Percentiles rank a stretch among this genome's conserved stretches.
These are phyloP conservation scores for Cytospora schulzeri DNA, from an alignment of 2,329 filamentous ascomycete genomes.

Conservation along the genomic window DNA sequence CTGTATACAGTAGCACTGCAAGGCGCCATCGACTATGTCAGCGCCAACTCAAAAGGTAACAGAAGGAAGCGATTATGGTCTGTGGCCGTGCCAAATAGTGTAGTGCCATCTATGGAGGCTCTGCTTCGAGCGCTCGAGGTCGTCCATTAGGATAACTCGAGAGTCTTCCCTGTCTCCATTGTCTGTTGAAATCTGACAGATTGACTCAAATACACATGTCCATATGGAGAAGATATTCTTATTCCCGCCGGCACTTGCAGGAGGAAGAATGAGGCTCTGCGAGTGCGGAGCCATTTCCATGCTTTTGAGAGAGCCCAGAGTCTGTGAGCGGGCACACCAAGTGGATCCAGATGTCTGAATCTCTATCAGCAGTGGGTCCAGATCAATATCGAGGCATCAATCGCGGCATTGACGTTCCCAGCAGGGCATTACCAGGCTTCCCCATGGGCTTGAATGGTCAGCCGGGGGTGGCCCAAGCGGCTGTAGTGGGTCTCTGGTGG, in stretches of 20 bases:
- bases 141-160: neutral
- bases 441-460: neutral
- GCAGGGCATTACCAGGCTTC: neutral
- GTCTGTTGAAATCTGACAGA: neutral
- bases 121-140: neutral
- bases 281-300: neutral
- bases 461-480: neutral
- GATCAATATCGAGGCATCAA: too few relatives aligned
- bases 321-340: neutral
- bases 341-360: neutral
- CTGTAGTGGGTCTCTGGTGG: constrained; percentile 2
- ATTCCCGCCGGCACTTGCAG: constrained; percentile 16
- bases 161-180: neutral
- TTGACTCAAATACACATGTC: neutral
- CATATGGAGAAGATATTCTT: neutral
- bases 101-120: neutral
- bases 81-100: neutral
- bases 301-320: neutral
- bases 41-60: neutral
- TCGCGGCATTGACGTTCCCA: too few relatives aligned
- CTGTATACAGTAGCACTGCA: neutral
- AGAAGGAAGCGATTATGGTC: neutral
- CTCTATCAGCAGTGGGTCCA: neutral
- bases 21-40: neutral
- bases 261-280: constrained; percentile 5